Conservation (phyloP, 176 grass and related monocot species). For the Otatea glauca region DNA sequence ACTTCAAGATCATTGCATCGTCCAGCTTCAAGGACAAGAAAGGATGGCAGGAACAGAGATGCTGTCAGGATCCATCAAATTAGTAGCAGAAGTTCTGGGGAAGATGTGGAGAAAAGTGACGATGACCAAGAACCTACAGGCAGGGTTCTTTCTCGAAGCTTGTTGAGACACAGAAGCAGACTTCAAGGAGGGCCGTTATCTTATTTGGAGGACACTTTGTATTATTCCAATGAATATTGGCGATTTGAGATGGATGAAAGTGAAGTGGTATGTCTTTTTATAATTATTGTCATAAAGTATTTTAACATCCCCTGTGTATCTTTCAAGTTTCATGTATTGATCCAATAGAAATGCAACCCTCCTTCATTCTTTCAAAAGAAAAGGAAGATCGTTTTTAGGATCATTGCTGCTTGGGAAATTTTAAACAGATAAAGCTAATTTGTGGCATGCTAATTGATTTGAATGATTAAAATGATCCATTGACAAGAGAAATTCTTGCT, state of each 20-base stretch:
- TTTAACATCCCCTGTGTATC: neutral
- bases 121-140: constrained; percentile 12
- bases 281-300: neutral
- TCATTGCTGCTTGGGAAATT: neutral
- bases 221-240: constrained; percentile 47
- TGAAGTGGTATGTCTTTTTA: constrained; percentile 55
- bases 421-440: neutral
- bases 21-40: constrained; percentile 33
- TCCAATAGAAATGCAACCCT: neutral
- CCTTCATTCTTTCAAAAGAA: neutral
- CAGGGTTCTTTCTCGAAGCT: constrained; percentile 31
- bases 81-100: constrained; percentile 23
- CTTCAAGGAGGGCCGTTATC: constrained; percentile 11
- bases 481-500: neutral
- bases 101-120: neutral
- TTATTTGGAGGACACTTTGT: constrained; percentile 39
- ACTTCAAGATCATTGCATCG: constrained; percentile 25
- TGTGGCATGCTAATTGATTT: neutral
- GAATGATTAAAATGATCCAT: constrained; percentile 1
- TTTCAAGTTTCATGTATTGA: neutral
- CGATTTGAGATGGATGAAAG: constrained; percentile 49
- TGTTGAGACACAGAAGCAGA: constrained; percentile 33
- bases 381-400: neutral
- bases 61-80: constrained; percentile 30
- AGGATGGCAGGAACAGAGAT: constrained; percentile 24